Evolutionary conservation across 2,329 filamentous ascomycete species (phyloP), one percentile per base, ranked within the genome.

Genomic region (Tolypocladium capitatum): DNA sequence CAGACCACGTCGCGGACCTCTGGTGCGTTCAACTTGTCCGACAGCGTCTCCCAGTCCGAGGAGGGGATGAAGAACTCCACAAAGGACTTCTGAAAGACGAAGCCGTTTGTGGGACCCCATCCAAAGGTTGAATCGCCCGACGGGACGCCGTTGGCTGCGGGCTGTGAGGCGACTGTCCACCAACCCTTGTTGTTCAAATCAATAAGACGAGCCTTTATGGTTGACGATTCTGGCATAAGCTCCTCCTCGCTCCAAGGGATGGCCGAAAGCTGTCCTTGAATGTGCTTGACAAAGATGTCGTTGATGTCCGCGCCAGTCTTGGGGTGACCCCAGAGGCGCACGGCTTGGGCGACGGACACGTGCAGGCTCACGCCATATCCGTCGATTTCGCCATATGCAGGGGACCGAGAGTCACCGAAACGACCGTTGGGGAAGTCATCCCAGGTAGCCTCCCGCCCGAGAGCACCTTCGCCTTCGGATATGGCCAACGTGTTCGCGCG

Each of bases 61-160:
- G 73, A 68, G 0, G 90, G 82, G 49, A 94, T 70, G 73, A 98
- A 98, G 68, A 97, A 88, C 64, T 98, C 92, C 46, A 98, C 89
- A 65, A 98, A 98, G 0, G 91, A 85, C 68, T 97, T 98, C 61
- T 98, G 92, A 71, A 96, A 98, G 43, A 97, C 89, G 63, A 94
- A 97, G 18, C 92, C 92, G 58, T 90, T 83, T 45, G 77, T 78
- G 0, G 92, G 92, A 1, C 92, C 92, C 92, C 92, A 98, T 53
- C 92, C 92, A 58, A 94, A 95, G 20, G 86, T 78, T 4, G 76
- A 68, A 62, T 98, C 80, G 43, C 76, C 79, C 28, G 86, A 94
- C 33, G 76, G 77, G 20, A 90, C 68, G 38, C 90, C 89, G 61
- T 96, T 94, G 49, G 96, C 88, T 16, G 91, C 87, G 4, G 92